Base-by-base conservation (phyloP, 441 rosid species). In the Bruguiera hainesii region DNA sequence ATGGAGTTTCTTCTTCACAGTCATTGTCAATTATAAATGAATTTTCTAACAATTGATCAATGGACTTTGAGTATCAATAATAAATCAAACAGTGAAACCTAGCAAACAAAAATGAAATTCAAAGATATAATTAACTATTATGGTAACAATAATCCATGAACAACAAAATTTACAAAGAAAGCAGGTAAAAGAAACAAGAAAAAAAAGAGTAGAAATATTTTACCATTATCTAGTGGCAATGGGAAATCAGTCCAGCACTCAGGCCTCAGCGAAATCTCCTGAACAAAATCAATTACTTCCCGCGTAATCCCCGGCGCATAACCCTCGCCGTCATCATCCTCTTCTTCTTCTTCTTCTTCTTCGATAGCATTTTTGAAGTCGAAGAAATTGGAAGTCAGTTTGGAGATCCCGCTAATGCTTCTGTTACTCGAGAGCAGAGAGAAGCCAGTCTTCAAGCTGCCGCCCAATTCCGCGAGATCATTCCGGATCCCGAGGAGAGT, bases 221-320 rank as follows among this genome's bases (percentile, higher is more conserved):
- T 84, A 86, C 89, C 94, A 60, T 70, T 48, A 30, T 68, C 71
- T 19, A 83, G 73, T 1, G 85, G 58, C 39, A 83, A 63, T 3
- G 95, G 91, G 49, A 86, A 89, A 73, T 83, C 89, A 21, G 80
- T 83, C 95, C 91, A 89, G 66, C 80, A 82, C 51, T 81, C 86
- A 0, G 95, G 82, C 64, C 86, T 72, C 8, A 6, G 48, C 0
- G 88, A 77, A 68, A 89, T 83, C 71, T 85, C 75, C 62, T 57
- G 62, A 19, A 83, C 87, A 33, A 89, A 85, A 26, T 71, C 84
- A 59, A 89, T 66, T 55, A 83, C 80, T 48, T 81, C 87, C 29
- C 74, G 82, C 18, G 85, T 74, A 56, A 86, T 83, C 10, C 94
- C 94, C 1, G 84, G 79, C 51, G 74, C 82, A 42, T 66, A 42